These are phyloP conservation scores for Lodderomyces theae DNA, from an alignment of 1,139 yeast genomes.

Conservation along the genomic window DNA sequence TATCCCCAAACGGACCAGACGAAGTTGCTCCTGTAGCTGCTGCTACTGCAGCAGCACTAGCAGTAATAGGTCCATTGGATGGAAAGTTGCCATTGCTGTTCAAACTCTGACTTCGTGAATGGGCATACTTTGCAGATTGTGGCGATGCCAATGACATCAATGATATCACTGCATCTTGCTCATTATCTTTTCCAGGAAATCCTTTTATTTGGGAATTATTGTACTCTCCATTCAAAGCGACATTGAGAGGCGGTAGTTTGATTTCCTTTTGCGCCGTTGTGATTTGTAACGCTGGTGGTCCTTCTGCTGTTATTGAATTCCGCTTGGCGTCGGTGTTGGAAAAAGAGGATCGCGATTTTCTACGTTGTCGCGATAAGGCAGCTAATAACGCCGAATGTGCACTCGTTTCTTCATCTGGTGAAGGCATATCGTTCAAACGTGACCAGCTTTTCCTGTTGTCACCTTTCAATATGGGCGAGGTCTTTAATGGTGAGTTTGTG, in stretches of 20 bases:
- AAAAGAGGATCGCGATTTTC: conserved; percentile 21
- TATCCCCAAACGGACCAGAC: neutral
- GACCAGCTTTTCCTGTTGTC: conserved; percentile 1
- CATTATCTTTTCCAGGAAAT: conserved; percentile 21
- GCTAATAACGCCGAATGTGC: conserved; percentile 47
- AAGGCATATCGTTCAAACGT: conserved; percentile 13
- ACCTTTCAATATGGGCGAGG: conserved; percentile 23
- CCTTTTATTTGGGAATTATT: conserved; percentile 4
- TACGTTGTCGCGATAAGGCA: conserved; percentile 31
- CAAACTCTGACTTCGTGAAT: conserved; percentile 31
- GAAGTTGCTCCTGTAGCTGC: too few relatives aligned
- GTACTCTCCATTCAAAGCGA: conserved; percentile 16
- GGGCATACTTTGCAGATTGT: conserved; percentile 30
- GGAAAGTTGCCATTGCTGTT: conserved; percentile 10
- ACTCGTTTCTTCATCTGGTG: conserved; percentile 36
- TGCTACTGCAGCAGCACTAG: too few relatives aligned
- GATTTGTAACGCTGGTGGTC: conserved; percentile 2
- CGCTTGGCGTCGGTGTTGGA: neutral
- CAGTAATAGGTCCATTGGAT: neutral
- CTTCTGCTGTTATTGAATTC: conserved; percentile 1
- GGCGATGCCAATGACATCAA: conserved; percentile 47
- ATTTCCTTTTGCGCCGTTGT: conserved; percentile 6
- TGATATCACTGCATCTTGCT: conserved; percentile 46
- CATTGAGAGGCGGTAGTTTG: conserved; percentile 33
- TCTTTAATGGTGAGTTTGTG: conserved; percentile 19